These are phyloP conservation scores for Cyberlindnera bimundalis DNA, from an alignment of 805 yeast species.

Conservation along the genomic window DNA sequence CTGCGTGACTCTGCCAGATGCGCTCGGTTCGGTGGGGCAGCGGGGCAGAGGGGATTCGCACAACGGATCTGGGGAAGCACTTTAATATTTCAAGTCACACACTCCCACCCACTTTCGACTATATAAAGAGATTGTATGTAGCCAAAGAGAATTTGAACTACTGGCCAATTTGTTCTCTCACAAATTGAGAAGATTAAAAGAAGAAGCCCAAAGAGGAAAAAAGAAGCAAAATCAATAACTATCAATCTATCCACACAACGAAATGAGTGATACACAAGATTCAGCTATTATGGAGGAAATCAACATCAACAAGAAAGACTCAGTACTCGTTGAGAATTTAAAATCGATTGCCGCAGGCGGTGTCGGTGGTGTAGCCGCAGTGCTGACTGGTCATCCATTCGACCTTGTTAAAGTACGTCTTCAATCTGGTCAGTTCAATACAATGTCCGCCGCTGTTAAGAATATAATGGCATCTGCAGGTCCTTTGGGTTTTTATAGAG, in stretches of 20 bases:
- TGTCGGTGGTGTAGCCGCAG: constrained; percentile 95
- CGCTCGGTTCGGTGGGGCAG: no score
- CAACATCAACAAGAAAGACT: constrained; percentile 53
- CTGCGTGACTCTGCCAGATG: no score
- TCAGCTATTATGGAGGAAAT: constrained; percentile 57
- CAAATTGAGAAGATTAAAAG: no score
- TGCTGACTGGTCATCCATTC: constrained; percentile 93
- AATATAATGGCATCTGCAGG: constrained; percentile 74
- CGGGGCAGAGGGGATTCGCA: not conserved
- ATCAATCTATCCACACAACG: not conserved
- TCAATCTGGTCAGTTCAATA: constrained; percentile 66
- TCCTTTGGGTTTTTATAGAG: constrained; percentile 79
- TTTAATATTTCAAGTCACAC: not conserved
- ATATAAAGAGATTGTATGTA: no score
- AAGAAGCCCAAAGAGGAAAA: no score
- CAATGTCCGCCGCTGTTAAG: constrained; percentile 65
- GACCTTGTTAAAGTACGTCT: constrained; percentile 89
- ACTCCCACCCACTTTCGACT: no score
- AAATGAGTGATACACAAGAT: constrained; percentile 20
- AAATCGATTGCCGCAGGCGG: constrained; percentile 93
- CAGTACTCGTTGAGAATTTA: constrained; percentile 58
- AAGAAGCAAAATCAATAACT: no score
- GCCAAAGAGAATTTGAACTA: no score
- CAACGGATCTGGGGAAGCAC: no score
- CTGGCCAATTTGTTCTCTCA: no score